Percentiles rank a stretch among this genome's conserved stretches.
These are phyloP conservation scores for Epithemia pelagica DNA, from an alignment of 108 stramenopile species.

Conservation along the genomic window DNA sequence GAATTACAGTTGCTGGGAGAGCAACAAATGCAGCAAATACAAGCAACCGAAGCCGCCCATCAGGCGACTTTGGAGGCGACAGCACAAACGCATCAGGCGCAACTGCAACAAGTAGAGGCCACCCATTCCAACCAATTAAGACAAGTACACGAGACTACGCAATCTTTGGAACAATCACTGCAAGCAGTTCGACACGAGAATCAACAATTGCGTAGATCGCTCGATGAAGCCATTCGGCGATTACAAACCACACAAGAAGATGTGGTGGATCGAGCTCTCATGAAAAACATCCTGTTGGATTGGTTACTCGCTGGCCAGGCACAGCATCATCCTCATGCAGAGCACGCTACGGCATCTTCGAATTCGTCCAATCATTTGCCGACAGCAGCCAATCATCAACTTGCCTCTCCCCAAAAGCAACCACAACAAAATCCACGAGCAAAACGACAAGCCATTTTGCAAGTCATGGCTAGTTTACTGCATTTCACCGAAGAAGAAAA, in stretches of 20 bases:
- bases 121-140: constrained; percentile 49
- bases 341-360: too few relatives aligned
- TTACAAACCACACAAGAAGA: constrained; percentile 87
- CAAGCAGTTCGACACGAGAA: constrained; percentile 64
- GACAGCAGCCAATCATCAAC: not conserved
- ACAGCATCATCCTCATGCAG: not conserved
- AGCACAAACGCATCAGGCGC: constrained; percentile 42
- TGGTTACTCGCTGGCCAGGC: constrained; percentile 57
- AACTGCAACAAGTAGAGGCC: constrained; percentile 58
- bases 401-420: constrained; percentile 14
- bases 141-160: constrained; percentile 52
- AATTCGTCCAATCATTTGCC: not conserved
- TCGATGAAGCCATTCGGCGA: constrained; percentile 82
- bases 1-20: constrained; percentile 72
- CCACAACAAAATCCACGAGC: constrained; percentile 17
- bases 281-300: constrained; percentile 87
- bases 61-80: constrained; percentile 52
- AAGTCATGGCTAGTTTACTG: constrained; percentile 75
- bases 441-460: constrained; percentile 65
- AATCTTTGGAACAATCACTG: constrained; percentile 33
- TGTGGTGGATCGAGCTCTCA: constrained; percentile 77
- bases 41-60: constrained; percentile 61
- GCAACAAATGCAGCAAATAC: constrained; percentile 48
- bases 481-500: constrained; percentile 86
- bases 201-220: constrained; percentile 59